phyloP scores from a whole-genome alignment of 2,329 filamentous ascomycete species.

The Pezicula carpinea region DNA sequence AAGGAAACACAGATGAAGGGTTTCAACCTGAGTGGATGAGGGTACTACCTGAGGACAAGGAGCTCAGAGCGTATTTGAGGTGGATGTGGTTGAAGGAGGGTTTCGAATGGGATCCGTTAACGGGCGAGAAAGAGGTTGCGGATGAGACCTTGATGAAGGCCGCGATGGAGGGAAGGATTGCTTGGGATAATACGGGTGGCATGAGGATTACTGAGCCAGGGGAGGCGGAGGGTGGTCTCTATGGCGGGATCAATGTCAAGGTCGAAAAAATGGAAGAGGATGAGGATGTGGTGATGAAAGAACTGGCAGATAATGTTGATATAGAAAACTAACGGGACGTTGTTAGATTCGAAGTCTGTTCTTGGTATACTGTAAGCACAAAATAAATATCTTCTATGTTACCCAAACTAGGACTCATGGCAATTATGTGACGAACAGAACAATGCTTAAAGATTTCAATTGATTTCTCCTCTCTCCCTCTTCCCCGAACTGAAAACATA shows the following conservation, averaged over 20 bases:
- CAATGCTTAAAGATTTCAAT: too few species aligned
- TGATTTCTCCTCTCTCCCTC: too few species aligned
- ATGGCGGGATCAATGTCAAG: neutral
- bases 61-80: constrained; percentile 76
- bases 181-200: constrained; percentile 28
- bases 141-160: constrained; percentile 48
- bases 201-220: constrained; percentile 34
- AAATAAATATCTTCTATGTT: too few species aligned
- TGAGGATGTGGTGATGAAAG: neutral
- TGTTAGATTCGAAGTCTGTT: too few species aligned
- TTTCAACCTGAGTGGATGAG: constrained; percentile 91
- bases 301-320: too few species aligned
- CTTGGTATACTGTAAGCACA: too few species aligned
- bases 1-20: constrained; percentile 34
- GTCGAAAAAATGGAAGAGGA: neutral
- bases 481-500: too few species aligned
- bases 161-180: constrained; percentile 52
- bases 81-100: constrained; percentile 94
- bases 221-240: constrained; percentile 3
- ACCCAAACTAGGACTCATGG: too few species aligned
- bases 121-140: constrained; percentile 57
- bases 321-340: too few species aligned
- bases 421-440: too few species aligned
- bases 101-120: constrained; percentile 72
- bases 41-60: constrained; percentile 78